Evolutionary conservation across 495 filamentous ascomycete genomes (phyloP), one percentile per base, ranked within the genome.

Genomic region (Tuber brumale): DNA sequence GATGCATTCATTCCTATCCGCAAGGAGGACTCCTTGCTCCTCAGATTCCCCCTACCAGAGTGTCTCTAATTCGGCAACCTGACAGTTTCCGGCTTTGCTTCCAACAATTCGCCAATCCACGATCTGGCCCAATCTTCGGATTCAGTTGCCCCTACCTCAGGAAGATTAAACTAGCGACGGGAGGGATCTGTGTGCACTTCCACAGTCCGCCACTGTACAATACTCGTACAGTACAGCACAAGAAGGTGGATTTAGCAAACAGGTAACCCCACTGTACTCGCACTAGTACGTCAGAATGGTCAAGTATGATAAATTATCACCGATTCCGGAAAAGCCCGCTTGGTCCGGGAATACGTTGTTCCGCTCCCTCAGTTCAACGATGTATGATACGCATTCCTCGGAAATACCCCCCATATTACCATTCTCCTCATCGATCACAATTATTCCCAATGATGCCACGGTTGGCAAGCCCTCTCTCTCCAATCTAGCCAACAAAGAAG

Each of bases 91-190:
- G 88, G 86, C 84, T 91, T 91, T 85, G 86, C 83, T 77, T 87
- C 90, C 70, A 85, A 87, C 79, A 89, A 87, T 9, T 87, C 92
- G 6, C 91, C 92, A 12, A 84, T 89, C 76, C 93, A 91, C 80
- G 82, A 90, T 77, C 85, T 83, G 0, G 57, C 85, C 73, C 76
- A 84, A 31, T 70, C 81, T 39, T 81, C 89, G 78, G 74, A 77
- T 14, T 90, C 90, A 1, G 84, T 83, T 8, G 86, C 93, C 76
- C 89, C 91, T 1, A 84, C 86, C 9, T 87, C 87, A 8, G 92
- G 93, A 9, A 87, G 92, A 43, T 85, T 87, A 76, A 93, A 94
- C 87, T 18, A 82, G 87, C 0, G 90, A 92, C 76, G 91, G 92
- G 44, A 89, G 89, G 70, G 87, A 85, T 3, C 85, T 94, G 18